Evolutionary conservation across 2,329 filamentous ascomycete species (phyloP).

Genomic region (Epichloe amarillans): DNA sequence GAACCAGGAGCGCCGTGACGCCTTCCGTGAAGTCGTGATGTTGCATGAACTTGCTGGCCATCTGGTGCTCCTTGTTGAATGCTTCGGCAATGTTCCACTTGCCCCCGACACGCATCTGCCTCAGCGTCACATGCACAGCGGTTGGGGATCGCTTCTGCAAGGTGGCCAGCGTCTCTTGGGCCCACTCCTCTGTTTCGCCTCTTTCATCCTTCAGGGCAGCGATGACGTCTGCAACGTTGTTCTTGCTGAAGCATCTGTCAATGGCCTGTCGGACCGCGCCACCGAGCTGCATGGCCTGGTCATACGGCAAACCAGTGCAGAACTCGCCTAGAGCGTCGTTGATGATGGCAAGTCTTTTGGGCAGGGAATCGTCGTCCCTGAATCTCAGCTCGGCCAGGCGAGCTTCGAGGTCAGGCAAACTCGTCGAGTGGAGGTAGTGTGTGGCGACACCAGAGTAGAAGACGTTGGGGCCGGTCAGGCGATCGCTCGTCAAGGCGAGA

Average conservation of each 20-base stretch:
- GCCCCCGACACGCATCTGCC: conserved; percentile 65
- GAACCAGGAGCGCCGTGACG: conserved; percentile 67
- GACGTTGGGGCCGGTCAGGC: conserved; percentile 67
- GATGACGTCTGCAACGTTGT: conserved; percentile 58
- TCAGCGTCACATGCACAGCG: conserved; percentile 69
- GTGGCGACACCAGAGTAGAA: conserved; percentile 90
- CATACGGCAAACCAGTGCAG: conserved; percentile 67
- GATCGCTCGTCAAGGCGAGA: conserved; percentile 80
- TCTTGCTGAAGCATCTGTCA: conserved; percentile 65
- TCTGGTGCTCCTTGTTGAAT: conserved; percentile 74
- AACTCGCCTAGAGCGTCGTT: conserved; percentile 88
- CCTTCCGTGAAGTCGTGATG: conserved; percentile 87
- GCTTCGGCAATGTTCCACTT: conserved; percentile 72
- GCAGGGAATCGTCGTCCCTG: conserved; percentile 55
- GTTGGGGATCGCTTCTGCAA: conserved; percentile 73
- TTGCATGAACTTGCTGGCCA: conserved; percentile 79
- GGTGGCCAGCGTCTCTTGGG: conserved; percentile 57
- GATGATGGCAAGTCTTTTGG: conserved; percentile 56
- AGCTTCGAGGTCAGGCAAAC: conserved; percentile 65
- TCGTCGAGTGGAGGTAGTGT: conserved; percentile 88
- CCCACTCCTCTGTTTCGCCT: conserved; percentile 56
- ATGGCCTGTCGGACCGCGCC: conserved; percentile 67
- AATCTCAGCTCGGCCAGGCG: conserved; percentile 85
- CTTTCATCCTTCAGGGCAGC: conserved; percentile 44
- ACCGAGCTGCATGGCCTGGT: conserved; percentile 52